Evolutionary conservation across 768 basidiomycete species (phyloP), one percentile per base, ranked within the genome.

Genomic region (Lyophyllum atratum): DNA sequence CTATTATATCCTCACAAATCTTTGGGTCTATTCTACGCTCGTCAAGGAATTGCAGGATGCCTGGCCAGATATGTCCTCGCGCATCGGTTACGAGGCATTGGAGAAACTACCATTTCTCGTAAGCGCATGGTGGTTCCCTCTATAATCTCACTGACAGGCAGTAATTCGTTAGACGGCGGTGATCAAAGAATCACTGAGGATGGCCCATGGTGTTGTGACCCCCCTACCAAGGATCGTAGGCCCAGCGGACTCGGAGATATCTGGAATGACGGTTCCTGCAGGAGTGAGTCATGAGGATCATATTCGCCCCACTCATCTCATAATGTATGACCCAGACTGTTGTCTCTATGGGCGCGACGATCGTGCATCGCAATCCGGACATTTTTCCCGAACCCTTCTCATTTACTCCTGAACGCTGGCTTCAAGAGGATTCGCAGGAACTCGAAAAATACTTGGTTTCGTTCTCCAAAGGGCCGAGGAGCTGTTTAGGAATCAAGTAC

Each of bases 61-160:
- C 1, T 81, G 80, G 78, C 76, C 80, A 4, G 74, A 77, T 17
- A 65, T 66, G 22, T 69, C 76, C 7, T 28, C 51, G n/a, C 54
- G 50, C 4, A 60, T 74, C 4, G 58, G 64, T 3, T 70, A 69
- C 25, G 77, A 78, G 55, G 68, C 55, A 2, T 62, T 80, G 42
- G 79, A 82, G 60, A 77, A 75, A 58, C 43, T 82, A 31, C 76
- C 80, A 15, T 82, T 79, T 61, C 68, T 81, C n/a, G 79, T 80
- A 54, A 59, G 76, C 62, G 2, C 19, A 21, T 10, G 21, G 28
- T 21, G 15, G 12, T 39, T 21, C 56, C 43, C 17, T 24, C 50
- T 40, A 43, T 56, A 52, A 49, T 22, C 19, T 47, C 46, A 26
- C 22, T 21, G 24, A 52, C 19, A 49, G 12, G 43, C 28, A 7